phyloP scores from a whole-genome alignment of 148 eudicot genomes.

The Heliosperma pusillum region DNA sequence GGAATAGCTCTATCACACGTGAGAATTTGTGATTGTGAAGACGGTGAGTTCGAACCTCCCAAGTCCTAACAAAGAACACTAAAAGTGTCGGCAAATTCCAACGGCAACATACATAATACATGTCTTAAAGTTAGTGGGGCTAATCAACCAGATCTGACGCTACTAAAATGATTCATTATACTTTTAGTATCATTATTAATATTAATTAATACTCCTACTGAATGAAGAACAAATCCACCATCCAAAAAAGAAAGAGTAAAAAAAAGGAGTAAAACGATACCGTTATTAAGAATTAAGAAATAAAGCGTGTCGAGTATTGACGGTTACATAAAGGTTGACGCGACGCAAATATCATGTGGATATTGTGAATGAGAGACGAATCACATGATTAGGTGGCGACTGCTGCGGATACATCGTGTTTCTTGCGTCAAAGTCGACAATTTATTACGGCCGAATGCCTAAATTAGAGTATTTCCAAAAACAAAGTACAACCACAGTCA shows the following conservation, averaged over 20 bases:
- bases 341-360: slow-evolving; percentile 1
- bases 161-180: neutral
- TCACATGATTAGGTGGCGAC: neutral
- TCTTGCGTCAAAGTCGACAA: no score
- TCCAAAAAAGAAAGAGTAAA: neutral
- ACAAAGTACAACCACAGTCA: no score
- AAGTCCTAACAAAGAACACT: no score
- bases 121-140: neutral
- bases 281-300: neutral
- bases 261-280: neutral
- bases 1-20: no score
- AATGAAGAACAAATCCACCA: neutral
- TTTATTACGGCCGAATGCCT: no score
- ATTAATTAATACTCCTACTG: neutral
- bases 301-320: slow-evolving; percentile 6
- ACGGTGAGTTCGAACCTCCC: no score
- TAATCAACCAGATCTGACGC: neutral
- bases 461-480: no score
- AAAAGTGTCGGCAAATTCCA: neutral
- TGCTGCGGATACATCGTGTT: no score
- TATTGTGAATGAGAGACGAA: neutral
- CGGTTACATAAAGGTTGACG: neutral
- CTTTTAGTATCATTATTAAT: neutral
- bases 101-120: slow-evolving; percentile 4
- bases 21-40: no score